Base-by-base conservation (phyloP, 371 early-diverging fungal genomes). In the Mortierella sp. region DNA sequence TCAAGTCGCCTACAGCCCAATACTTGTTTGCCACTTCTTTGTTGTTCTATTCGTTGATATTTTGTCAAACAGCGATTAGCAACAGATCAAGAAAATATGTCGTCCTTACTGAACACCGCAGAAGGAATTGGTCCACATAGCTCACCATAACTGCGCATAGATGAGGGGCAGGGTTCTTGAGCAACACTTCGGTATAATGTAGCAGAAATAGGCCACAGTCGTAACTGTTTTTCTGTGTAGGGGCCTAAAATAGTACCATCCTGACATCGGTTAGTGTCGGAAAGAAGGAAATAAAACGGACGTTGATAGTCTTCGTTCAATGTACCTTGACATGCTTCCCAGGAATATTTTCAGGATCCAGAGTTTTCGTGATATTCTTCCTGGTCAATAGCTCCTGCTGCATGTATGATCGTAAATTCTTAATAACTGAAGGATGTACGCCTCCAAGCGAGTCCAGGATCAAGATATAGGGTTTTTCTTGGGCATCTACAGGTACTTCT, bases 131-230 rank as follows among this genome's bases (percentile, higher is more conserved):
- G n/a, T n/a, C n/a, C 64, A n/a, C n/a, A n/a, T n/a, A n/a, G n/a
- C n/a, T 46, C 70, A 79, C 79, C 44, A 75, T 56, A 28, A 79
- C 66, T 15, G 24, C 46, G 26, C 73, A 50, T 24, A 83, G 44
- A 27, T 73, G 58, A 11, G 60, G 49, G 2, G 51, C 65, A 3
- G 86, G 85, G 49, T 73, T 47, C 14, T 63, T 63, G 12, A 88
- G 56, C 31, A 89, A 82, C 7, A 61, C 67, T 52, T 88, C 84
- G 12, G 86, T 80, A 59, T 84, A 86, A 49, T 89, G 82, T 1
- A 88, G 60, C 17, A 91, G 39, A 56, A 82, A 89, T 11, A 91
- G 70, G 21, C 91, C 91, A 56, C 91, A 91, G 57, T 91, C 91
- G 55, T 81, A 86, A 56, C 67, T 69, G 49, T 91, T 91, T 28